These are phyloP conservation scores for Inga oerstediana DNA, from an alignment of 306 rosid genomes.

Conservation along the genomic window DNA sequence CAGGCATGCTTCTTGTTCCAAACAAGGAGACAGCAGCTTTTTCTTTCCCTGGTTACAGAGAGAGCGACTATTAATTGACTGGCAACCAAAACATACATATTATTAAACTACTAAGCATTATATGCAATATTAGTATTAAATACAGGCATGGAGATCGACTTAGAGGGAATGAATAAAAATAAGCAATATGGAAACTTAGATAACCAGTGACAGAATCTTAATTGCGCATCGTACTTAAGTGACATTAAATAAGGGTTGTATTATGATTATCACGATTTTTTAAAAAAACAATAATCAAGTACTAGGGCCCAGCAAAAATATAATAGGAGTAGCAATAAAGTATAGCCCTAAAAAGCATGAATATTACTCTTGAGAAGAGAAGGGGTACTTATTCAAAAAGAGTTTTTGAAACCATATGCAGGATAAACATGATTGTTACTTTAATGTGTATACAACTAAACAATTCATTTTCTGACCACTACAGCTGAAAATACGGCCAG, in stretches of 20 bases:
- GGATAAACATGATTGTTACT: neutral
- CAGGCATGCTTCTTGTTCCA: neutral
- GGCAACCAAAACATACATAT: neutral
- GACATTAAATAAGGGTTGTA: neutral
- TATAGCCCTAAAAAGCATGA: neutral
- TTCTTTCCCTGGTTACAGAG: neutral
- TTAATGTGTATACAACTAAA: neutral
- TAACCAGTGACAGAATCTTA: neutral
- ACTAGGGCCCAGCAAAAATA: neutral
- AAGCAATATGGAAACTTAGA: neutral
- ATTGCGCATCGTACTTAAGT: neutral
- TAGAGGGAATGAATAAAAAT: neutral
- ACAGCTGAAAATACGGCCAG: neutral
- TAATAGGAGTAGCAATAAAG: neutral
- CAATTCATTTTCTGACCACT: neutral
- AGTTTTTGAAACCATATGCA: neutral
- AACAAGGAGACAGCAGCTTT: neutral
- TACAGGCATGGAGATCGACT: neutral
- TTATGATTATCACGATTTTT: neutral
- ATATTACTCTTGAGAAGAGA: neutral
- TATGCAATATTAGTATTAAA: neutral
- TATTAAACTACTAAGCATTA: neutral
- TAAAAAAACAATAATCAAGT: neutral
- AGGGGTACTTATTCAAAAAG: neutral
- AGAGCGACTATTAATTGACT: neutral